phyloP scores from a whole-genome alignment of 2,329 filamentous ascomycete species.

The Akanthomyces muscarius region DNA sequence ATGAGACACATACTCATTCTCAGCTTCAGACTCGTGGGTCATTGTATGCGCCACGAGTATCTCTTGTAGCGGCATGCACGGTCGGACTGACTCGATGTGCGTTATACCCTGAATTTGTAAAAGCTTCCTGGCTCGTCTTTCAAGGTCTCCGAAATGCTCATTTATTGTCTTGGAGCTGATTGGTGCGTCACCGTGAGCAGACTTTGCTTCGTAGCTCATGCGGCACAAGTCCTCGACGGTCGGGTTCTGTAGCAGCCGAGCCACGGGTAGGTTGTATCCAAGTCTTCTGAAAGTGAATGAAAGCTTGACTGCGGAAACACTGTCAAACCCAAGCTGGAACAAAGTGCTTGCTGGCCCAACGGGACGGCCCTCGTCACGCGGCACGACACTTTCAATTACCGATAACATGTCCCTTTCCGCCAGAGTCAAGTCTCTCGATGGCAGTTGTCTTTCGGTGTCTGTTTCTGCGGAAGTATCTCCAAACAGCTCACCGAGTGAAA shows the following conservation, averaged over 20 bases:
- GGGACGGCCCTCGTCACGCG: background rate
- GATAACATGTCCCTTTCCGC: background rate
- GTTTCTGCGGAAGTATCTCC: background rate
- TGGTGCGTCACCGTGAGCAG: background rate
- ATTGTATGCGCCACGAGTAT: conserved; percentile 33
- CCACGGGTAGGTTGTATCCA: conserved; percentile 31
- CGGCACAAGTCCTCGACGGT: conserved; percentile 31
- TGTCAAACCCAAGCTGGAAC: conserved; percentile 36
- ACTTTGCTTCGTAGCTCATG: background rate
- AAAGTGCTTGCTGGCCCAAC: conserved; percentile 19
- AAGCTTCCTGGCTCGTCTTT: background rate
- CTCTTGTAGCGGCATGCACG: conserved; percentile 22
- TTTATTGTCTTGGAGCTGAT: background rate
- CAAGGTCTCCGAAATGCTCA: background rate
- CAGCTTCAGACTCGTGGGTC: conserved; percentile 23
- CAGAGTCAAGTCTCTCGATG: conserved; percentile 1
- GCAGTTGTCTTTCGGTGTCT: background rate
- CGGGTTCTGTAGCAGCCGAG: conserved; percentile 32
- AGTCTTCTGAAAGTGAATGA: conserved; percentile 30
- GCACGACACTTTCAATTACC: background rate
- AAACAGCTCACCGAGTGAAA: conserved; percentile 12
- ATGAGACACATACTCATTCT: conserved; percentile 33
- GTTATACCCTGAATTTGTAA: background rate
- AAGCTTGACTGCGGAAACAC: conserved; percentile 34
- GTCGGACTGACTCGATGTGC: conserved; percentile 18